Evolutionary conservation across 257 asterid species (phyloP), one percentile per base, ranked within the genome.

Genomic region (Lycium barbarum): DNA sequence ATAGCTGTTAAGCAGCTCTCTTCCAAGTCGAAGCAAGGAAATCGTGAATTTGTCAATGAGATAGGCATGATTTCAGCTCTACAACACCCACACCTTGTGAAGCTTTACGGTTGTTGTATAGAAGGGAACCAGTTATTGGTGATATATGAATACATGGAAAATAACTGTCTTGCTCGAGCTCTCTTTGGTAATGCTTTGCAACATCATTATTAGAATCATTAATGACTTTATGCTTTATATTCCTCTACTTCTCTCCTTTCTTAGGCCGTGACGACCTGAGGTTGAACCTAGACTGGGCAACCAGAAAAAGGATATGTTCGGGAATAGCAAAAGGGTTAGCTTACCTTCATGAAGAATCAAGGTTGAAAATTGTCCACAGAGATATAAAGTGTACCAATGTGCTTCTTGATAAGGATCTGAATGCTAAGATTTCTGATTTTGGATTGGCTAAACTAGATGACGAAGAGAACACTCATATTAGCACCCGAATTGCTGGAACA

Each of bases 61-160:
- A 90, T 90, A 36, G 92, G 92, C 66, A 90, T 90, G 92, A 90
- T 90, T 83, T 86, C 92, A 80, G 92, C 92, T 65, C 84, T 90
- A 53, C 92, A 90, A 70, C 92, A 90, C 83, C 90, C 90, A 55
- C 85, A 90, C 85, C 92, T 90, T 72, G 92, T 90, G 83, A 90
- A 40, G 85, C 92, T 90, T 83, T 84, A 85, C 35, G 92, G 92
- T 26, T 90, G 92, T 85, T 90, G 92, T 79, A 86, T 90, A 83
- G 92, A 90, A 88, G 92, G 91, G 84, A 90, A 88, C 85, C 92
- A 90, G 68, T 84, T 90, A 49, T 85, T 90, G 84, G 84, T 90
- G 15, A 83, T 90, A 62, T 90, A 90, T 13, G 92, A 90, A 85
- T 90, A 90, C 89, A 79, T 90, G 87, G 92, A 90, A 82, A 90